Percentiles rank a stretch among this genome's conserved stretches.
Conservation (phyloP, 306 rosid genomes). For the Erythrophleum fordii region DNA sequence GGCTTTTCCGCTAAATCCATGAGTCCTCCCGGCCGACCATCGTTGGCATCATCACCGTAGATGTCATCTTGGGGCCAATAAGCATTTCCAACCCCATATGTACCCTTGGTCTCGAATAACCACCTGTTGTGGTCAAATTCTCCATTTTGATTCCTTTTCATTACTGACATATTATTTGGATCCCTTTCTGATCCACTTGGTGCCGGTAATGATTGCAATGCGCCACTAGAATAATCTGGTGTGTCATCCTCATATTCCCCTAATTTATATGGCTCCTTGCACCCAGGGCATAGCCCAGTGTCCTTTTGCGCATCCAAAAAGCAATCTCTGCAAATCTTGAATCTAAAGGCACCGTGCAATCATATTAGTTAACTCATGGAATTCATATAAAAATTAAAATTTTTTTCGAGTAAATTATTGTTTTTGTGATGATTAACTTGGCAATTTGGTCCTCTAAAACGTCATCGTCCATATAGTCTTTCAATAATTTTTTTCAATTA, state of each 20-base stretch:
- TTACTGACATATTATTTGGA: constrained; percentile 72
- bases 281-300: constrained; percentile 76
- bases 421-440: not conserved
- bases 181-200: constrained; percentile 63
- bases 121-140: constrained; percentile 92
- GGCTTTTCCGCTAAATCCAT: constrained; percentile 69
- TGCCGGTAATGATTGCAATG: constrained; percentile 63
- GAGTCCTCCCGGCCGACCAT: constrained; percentile 46
- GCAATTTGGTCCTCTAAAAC: not conserved
- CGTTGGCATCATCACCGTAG: constrained; percentile 50
- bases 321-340: constrained; percentile 91
- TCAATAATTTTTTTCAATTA: not conserved
- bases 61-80: constrained; percentile 64
- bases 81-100: constrained; percentile 90
- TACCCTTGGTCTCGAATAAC: constrained; percentile 88
- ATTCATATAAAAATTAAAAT: not conserved
- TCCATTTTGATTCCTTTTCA: constrained; percentile 80
- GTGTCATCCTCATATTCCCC: constrained; percentile 64
- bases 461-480: too few relatives aligned
- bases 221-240: constrained; percentile 45
- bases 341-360: constrained; percentile 47
- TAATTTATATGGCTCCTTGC: constrained; percentile 73
- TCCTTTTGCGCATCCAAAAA: constrained; percentile 79
- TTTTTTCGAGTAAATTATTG: not conserved
- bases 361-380: not conserved